Conservation (phyloP, 768 basidiomycete genomes). For the Lactarius sanguifluus region DNA sequence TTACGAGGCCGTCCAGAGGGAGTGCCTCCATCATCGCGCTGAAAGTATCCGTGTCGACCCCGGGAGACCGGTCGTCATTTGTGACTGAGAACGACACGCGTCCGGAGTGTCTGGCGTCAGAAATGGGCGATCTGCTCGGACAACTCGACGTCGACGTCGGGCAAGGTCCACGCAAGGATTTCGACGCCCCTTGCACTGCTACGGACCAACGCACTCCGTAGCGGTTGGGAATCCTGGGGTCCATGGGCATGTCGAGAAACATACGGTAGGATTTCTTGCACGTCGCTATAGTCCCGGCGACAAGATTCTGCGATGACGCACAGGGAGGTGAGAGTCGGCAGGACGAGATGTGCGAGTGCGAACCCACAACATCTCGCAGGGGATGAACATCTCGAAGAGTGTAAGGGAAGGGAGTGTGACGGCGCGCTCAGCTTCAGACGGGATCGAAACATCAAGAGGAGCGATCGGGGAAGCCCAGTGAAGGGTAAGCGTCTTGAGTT, state of each 20-base stretch:
- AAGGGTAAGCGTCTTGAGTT: constrained; percentile 2
- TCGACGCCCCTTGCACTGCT: not conserved
- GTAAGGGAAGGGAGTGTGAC: constrained; percentile 13
- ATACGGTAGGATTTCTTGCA: constrained; percentile 3
- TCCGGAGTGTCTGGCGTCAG: not conserved
- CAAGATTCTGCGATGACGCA: not conserved
- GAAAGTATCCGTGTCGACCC: not conserved
- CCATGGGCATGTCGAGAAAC: not conserved
- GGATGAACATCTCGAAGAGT: not conserved
- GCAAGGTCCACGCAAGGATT: constrained; percentile 5
- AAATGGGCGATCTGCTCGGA: not conserved
- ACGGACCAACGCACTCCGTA: constrained; percentile 5
- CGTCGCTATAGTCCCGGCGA: not conserved
- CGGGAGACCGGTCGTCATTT: too few relatives aligned
- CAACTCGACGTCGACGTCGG: not conserved
- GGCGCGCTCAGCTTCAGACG: too few relatives aligned
- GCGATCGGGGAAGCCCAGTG: not conserved
- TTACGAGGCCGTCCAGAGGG: not conserved
- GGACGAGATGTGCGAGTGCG: constrained; percentile 15
- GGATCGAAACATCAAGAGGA: not conserved
- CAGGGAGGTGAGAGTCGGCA: constrained; percentile 2
- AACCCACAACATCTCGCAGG: not conserved
- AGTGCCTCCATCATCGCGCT: not conserved
- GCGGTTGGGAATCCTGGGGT: constrained; percentile 9
- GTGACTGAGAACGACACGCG: not conserved